Conservation (phyloP, 75 land plant species). For the Gnetum montanum region DNA sequence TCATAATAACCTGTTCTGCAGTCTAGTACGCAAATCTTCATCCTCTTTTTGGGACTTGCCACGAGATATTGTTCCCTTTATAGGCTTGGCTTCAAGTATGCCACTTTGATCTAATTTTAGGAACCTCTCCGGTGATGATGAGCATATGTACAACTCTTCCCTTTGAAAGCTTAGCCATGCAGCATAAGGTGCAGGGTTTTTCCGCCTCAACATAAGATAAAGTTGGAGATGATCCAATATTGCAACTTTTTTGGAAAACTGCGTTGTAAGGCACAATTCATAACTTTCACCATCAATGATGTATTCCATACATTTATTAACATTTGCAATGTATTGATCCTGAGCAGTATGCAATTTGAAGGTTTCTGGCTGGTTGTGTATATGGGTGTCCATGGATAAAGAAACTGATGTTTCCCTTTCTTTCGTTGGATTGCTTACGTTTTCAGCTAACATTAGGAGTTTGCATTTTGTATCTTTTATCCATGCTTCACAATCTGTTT, state of each 20-base stretch:
- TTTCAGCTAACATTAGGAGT: conserved; percentile 25
- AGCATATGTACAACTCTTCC: conserved; percentile 67
- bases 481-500: conserved; percentile 44
- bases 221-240: conserved; percentile 45
- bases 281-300: conserved; percentile 96
- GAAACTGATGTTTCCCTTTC: conserved; percentile 11
- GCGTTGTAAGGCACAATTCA: conserved; percentile 92
- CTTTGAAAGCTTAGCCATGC: conserved; percentile 92
- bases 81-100: conserved; percentile 93
- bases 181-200: conserved; percentile 97
- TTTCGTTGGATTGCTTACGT: conserved; percentile 7
- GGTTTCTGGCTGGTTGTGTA: conserved; percentile 5
- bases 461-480: conserved; percentile 42
- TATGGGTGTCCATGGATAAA: not conserved
- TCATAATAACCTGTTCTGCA: conserved; percentile 79
- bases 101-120: conserved; percentile 56
- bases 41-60: conserved; percentile 67
- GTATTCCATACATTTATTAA: conserved; percentile 55
- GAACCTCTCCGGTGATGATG: conserved; percentile 94
- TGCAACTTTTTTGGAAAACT: conserved; percentile 43
- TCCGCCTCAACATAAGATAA: conserved; percentile 64
- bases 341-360: conserved; percentile 50
- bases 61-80: conserved; percentile 92
- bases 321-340: conserved; percentile 57
- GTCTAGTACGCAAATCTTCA: conserved; percentile 48